Base-by-base conservation (phyloP, 495 filamentous ascomycete genomes). In the Melanomma pulvis-pyrius region DNA sequence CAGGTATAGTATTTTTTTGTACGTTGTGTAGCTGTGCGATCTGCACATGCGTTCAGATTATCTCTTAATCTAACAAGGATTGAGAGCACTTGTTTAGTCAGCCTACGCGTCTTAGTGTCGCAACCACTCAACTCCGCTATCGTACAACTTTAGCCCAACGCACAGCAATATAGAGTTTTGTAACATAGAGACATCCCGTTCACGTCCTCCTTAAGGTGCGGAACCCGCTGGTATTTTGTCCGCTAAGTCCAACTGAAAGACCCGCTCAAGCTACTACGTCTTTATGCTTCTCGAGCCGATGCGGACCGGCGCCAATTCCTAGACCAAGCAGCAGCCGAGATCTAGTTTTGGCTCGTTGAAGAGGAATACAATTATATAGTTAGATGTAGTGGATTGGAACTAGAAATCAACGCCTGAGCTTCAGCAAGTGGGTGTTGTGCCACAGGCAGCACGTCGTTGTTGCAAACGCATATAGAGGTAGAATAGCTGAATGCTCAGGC, bases 1-100 rank as follows among this genome's bases (percentile, higher is more conserved):
- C 32, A 55, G 50, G 61, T 63, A 56, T 55, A 29, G 30, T 65
- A 65, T 65, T 25, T 65, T 21, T 65, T 54, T 65, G 62, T 63
- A 24, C 55, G 49, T 32, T 34, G 50, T 36, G 61, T 63, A 50
- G 61, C 51, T 63, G 61, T 63, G 61, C 61, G 47, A 57, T 64
- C 61, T 52, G 51, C 29, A 51, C 49, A 11, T 49, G 41, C n/a
- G n/a, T n/a, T n/a, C n/a, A n/a, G n/a, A n/a, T n/a, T n/a, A n/a
- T n/a, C n/a, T n/a, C n/a, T n/a, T n/a, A n/a, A n/a, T n/a, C n/a
- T n/a, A n/a, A n/a, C n/a, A n/a, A n/a, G n/a, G 61, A 64, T 57
- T 64, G 61, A 39, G 61, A 64, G 61, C 61, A 59, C 9, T 7
- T 22, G 49, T 21, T 52, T 52, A 21, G 9, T 3, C 49, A 52